A percentile compares a stretch with the other conserved stretches of the same genome.
phyloP scores from a whole-genome alignment of 768 basidiomycete species.

The Lactarius trivialis region DNA sequence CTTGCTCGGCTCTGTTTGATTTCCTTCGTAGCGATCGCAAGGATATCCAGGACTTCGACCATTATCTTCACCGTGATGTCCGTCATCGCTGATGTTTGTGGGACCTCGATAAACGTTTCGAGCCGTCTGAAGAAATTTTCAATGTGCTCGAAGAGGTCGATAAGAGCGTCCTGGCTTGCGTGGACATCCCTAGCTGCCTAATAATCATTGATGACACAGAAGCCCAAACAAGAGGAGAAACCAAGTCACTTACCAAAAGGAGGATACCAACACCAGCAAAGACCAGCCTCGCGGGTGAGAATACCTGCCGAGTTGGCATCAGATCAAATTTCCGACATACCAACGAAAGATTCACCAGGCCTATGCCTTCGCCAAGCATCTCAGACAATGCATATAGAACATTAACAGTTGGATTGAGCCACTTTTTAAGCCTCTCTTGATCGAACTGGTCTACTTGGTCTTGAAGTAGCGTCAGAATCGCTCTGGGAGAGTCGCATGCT shows the following conservation, averaged over 20 bases:
- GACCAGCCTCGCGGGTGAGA: not conserved
- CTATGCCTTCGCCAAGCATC: not conserved
- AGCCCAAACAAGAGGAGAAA: not conserved
- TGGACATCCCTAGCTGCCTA: not conserved
- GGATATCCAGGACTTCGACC: constrained; percentile 1
- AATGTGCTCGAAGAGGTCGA: not conserved
- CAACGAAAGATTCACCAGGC: not conserved
- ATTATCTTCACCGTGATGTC: not conserved
- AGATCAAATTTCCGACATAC: not conserved
- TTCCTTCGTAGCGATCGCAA: not conserved
- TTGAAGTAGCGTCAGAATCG: not conserved
- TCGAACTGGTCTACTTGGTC: not conserved
- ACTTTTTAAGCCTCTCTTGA: not conserved
- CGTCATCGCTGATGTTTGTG: not conserved
- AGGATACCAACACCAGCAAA: constrained; percentile 4
- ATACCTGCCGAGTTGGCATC: not conserved
- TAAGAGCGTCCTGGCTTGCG: not conserved
- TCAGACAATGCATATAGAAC: not conserved
- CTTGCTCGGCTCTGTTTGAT: not conserved
- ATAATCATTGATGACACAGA: not conserved
- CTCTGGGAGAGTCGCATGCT: not conserved
- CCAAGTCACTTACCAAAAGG: not conserved
- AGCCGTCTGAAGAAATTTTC: constrained; percentile 1
- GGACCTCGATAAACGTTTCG: not conserved
- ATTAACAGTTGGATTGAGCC: not conserved